Conservation (phyloP, 2,329 filamentous ascomycete species). For the Coniochaeta hoffmannii region DNA sequence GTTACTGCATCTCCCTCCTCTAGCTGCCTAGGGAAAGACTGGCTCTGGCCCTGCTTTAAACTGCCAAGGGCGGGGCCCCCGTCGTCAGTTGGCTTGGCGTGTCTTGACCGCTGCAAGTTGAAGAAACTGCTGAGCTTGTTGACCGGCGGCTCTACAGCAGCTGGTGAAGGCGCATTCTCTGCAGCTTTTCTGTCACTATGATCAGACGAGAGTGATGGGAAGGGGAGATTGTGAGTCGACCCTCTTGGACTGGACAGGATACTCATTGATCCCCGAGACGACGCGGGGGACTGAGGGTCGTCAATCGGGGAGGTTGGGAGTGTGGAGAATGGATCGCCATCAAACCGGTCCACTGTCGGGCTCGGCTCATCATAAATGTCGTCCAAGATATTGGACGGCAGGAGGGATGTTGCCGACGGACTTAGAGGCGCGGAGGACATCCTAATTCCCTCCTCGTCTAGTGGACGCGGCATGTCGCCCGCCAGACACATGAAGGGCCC, state of each 20-base stretch:
- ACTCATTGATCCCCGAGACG: slow-evolving; percentile 49
- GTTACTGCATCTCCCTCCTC: slow-evolving; percentile 47
- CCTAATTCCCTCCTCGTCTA: slow-evolving; percentile 57
- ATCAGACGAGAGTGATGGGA: slow-evolving; percentile 38
- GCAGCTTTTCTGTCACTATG: slow-evolving; percentile 30
- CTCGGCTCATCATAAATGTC: slow-evolving; percentile 55
- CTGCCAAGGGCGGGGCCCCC: slow-evolving; percentile 60
- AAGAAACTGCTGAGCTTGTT: slow-evolving; percentile 45
- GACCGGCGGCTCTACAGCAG: slow-evolving; percentile 21
- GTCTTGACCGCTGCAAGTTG: slow-evolving; percentile 52
- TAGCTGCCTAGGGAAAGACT: slow-evolving; percentile 62
- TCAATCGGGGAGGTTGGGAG: slow-evolving; percentile 26
- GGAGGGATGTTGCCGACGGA: slow-evolving; percentile 64
- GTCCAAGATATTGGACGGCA: slow-evolving; percentile 62
- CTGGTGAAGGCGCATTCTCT: slow-evolving; percentile 33
- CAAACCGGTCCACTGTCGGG: slow-evolving; percentile 22
- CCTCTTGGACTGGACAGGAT: slow-evolving; percentile 55
- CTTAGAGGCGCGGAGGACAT: slow-evolving; percentile 63
- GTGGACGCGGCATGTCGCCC: slow-evolving; percentile 30
- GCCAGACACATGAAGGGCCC: slow-evolving; percentile 45
- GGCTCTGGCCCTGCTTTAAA: slow-evolving; percentile 65
- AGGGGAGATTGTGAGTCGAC: slow-evolving; percentile 51
- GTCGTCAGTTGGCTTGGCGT: slow-evolving; percentile 52
- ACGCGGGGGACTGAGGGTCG: slow-evolving; percentile 53
- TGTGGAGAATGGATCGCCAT: slow-evolving; percentile 25